Conservation (phyloP, 257 asterid genomes). For the Solanum chiquidenum region DNA sequence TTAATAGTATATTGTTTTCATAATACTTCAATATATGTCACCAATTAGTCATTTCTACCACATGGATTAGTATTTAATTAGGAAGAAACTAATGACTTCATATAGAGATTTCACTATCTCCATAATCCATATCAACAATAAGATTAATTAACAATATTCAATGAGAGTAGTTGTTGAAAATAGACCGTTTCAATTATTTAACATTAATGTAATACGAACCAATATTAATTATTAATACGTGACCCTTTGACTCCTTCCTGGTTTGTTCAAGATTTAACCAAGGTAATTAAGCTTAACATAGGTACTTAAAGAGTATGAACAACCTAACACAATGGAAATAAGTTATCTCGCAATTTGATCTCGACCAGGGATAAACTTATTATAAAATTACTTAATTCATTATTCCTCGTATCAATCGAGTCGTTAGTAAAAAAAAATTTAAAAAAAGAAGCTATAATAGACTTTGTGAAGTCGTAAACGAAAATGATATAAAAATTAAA, state of each 20-base stretch:
- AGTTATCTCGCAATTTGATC: background rate
- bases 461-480: background rate
- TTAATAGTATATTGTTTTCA: no score
- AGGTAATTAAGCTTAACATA: background rate
- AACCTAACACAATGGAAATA: no score
- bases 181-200: background rate
- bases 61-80: background rate
- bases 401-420: no score
- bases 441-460: no score
- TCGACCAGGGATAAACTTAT: no score
- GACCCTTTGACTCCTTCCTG: background rate
- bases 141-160: background rate
- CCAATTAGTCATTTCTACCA: background rate
- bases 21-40: no score
- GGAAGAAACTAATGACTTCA: background rate
- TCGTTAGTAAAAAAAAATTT: no score
- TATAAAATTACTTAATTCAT: no score
- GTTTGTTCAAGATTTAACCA: background rate
- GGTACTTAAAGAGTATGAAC: background rate
- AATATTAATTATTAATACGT: background rate
- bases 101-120: background rate
- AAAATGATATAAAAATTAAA: background rate
- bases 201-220: background rate
- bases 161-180: background rate
- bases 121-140: background rate